Evolutionary conservation across 495 filamentous ascomycete species (phyloP), one percentile per base, ranked within the genome.

Genomic region (Filosporella fistucella): DNA sequence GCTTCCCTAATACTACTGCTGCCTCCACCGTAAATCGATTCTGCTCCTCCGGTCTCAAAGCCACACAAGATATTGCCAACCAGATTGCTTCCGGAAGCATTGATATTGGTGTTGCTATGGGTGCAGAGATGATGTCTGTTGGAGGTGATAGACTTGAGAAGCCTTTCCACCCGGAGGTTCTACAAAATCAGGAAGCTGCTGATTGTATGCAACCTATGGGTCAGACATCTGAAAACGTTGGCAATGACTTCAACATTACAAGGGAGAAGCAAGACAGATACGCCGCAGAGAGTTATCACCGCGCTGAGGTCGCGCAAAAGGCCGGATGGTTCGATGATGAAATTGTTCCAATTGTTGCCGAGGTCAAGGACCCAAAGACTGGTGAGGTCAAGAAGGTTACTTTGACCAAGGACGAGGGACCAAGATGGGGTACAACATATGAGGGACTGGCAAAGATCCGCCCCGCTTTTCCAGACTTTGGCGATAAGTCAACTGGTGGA

Each of bases 151-250:
- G 78, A 2, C 70, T 88, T 16, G 76, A 79, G 17, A 67, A 70
- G 22, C 82, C 88, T 3, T 94, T 96, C 72, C 81, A 88, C 62
- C 82, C 84, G 36, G 81, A 83, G 43, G 79, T 98, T 22, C 65
- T 89, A 21, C 71, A 44, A 29, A 78, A 76, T 49, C 86, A 87
- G 61, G 90, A 96, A 60, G 80, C 88, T 0, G 59, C 63, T 26
- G 93, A 98, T 66, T 94, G 89, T 74, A 78, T 88, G 78, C 82
- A 91, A 75, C 82, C 89, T 23, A 98, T 98, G 93, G 93, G 93
- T 0, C 93, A 95, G 80, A 98, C 93, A 0, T 89, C 84, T 10
- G 93, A 98, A 72, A 96, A 98, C 56, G 88, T 98, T n/a, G 88
- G 81, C 37, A 80, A 77, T 42, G 91, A 96, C 69, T 98, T 98